Percentiles rank a stretch among this genome's conserved stretches.
phyloP scores from a whole-genome alignment of 148 eudicot genomes.

The Nepenthes mirabilis region DNA sequence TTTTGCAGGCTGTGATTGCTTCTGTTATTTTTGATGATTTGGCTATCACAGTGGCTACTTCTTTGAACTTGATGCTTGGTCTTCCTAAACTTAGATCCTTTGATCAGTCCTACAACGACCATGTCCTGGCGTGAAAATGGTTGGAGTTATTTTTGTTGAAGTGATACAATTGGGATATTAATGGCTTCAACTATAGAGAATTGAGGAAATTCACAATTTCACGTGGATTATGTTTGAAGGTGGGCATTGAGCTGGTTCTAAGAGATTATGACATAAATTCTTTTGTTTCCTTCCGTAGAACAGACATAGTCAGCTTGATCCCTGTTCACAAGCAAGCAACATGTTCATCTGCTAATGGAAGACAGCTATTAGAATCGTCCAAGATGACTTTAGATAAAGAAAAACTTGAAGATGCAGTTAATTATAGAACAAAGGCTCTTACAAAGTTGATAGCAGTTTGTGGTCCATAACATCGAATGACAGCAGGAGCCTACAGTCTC shows the following conservation, averaged over 20 bases:
- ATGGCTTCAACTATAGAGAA: constrained; percentile 59
- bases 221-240: constrained; percentile 98
- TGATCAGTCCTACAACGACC: constrained; percentile 4
- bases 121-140: constrained; percentile 4
- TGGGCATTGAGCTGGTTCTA: constrained; percentile 91
- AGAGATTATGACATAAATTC: constrained; percentile 95
- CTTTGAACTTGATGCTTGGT: constrained; percentile 89
- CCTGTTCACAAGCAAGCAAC: constrained; percentile 99
- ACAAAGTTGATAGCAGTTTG: constrained; percentile 96
- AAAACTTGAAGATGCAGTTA: constrained; percentile 44
- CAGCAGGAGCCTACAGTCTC: constrained; percentile 99
- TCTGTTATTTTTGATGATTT: constrained; percentile 47
- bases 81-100: constrained; percentile 23
- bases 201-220: constrained; percentile 86
- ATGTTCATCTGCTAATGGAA: constrained; percentile 97
- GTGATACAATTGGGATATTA: constrained; percentile 86
- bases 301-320: constrained; percentile 72
- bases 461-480: constrained; percentile 99
- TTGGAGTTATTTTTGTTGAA: constrained; percentile 66
- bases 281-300: constrained; percentile 58
- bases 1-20: constrained; percentile 39
- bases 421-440: constrained; percentile 97
- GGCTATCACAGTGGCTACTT: constrained; percentile 67
- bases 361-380: constrained; percentile 12
- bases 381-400: too few species aligned